A percentile compares a stretch with the other conserved stretches of the same genome.
phyloP scores from a whole-genome alignment of 495 filamentous ascomycete species.

The Tetracladium marchalianum region DNA sequence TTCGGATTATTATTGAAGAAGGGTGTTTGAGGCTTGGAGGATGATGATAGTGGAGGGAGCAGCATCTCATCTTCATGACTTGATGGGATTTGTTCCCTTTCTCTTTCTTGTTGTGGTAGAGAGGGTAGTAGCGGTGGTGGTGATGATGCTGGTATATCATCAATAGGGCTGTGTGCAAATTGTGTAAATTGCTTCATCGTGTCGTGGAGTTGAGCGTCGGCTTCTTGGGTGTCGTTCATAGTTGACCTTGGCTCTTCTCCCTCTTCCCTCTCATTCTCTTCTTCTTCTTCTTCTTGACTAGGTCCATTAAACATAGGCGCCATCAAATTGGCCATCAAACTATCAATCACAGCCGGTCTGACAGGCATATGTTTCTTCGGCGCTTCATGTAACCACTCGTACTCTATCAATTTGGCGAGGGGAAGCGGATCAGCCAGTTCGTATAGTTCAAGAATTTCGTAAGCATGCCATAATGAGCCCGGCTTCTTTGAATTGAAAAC shows the following conservation, averaged over 20 bases:
- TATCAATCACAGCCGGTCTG: conserved; percentile 34
- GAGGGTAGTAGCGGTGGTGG: neutral
- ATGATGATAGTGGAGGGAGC: no score
- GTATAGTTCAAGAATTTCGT: conserved; percentile 40
- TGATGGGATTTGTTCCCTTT: no score
- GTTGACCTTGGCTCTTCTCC: conserved; percentile 17
- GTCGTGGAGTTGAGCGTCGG: conserved; percentile 33
- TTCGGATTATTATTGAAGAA: neutral
- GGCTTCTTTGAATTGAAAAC: conserved; percentile 34
- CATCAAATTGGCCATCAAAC: conserved; percentile 29
- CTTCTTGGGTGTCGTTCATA: conserved; percentile 30
- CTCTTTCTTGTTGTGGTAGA: neutral
- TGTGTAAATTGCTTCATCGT: conserved; percentile 35
- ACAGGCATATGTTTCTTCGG: conserved; percentile 32
- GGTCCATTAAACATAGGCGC: conserved; percentile 1
- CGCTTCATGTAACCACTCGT: conserved; percentile 28
- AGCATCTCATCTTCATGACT: neutral
- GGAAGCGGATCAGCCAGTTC: conserved; percentile 40
- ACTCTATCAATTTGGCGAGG: conserved; percentile 28
- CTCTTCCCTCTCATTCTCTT: conserved; percentile 1
- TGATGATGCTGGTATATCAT: neutral
- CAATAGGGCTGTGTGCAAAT: neutral
- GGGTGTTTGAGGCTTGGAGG: no score
- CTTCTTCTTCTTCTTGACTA: neutral
- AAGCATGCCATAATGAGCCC: conserved; percentile 24